These are phyloP conservation scores for Piper longum DNA, from an alignment of 164 flowering plant genomes.

Conservation along the genomic window DNA sequence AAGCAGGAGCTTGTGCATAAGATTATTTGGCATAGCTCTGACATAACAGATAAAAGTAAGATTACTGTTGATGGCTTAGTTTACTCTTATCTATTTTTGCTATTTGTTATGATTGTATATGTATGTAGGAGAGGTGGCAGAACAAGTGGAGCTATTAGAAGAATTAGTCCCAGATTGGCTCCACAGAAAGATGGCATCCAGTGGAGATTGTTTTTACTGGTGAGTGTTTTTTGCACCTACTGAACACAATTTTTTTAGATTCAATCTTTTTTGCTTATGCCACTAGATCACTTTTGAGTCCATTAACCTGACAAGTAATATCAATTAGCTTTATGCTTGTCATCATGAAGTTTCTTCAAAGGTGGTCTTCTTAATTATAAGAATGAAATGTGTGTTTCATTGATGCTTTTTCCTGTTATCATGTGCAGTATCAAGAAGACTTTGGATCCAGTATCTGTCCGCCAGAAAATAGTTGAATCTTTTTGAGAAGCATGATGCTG, in stretches of 20 bases:
- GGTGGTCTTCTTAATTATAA: not conserved
- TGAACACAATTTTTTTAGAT: no score
- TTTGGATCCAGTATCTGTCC: slow-evolving; percentile 19
- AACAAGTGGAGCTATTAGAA: slow-evolving; percentile 46
- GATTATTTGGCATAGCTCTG: slow-evolving; percentile 31
- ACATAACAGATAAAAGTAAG: slow-evolving; percentile 34
- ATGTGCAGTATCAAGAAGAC: slow-evolving; percentile 21
- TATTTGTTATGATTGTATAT: not conserved
- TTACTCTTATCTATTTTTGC: not conserved
- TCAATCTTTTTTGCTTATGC: not conserved
- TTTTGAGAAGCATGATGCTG: slow-evolving; percentile 1
- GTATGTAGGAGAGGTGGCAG: slow-evolving; percentile 41
- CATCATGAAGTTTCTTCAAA: not conserved
- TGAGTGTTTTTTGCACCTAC: slow-evolving; percentile 3
- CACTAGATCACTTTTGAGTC: not conserved
- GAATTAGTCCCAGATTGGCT: slow-evolving; percentile 61
- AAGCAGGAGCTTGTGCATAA: slow-evolving; percentile 68
- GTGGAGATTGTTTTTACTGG: slow-evolving; percentile 51
- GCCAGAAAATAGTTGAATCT: slow-evolving; percentile 22
- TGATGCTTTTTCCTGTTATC: slow-evolving; percentile 1
- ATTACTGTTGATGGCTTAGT: not conserved
- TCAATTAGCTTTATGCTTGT: not conserved
- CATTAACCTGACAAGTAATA: not conserved
- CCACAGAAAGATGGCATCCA: slow-evolving; percentile 23
- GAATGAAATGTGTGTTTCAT: not conserved